A percentile compares a stretch with the other conserved stretches of the same genome.
phyloP scores from a whole-genome alignment of 345 rosid species.

The Reutealis trisperma region DNA sequence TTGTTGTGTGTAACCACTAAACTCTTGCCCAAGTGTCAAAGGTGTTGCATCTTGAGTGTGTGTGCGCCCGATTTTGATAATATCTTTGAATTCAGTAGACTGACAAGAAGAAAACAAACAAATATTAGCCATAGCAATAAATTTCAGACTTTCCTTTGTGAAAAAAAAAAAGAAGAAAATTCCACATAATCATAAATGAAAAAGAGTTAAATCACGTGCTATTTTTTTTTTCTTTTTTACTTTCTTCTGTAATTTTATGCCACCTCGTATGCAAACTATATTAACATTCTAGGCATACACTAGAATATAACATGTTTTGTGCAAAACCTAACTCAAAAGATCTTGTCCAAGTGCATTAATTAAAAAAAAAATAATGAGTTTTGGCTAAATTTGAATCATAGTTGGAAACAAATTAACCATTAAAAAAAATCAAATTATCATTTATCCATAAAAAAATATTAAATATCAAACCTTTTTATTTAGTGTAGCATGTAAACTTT shows the following conservation, averaged over 20 bases:
- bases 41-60: constrained; percentile 99
- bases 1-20: constrained; percentile 94
- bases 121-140: neutral
- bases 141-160: too few relatives aligned
- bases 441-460: neutral
- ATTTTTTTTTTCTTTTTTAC: too few relatives aligned
- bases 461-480: constrained; percentile 64
- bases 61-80: constrained; percentile 92
- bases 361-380: too few relatives aligned
- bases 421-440: neutral
- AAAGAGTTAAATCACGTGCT: too few relatives aligned
- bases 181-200: too few relatives aligned
- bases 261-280: neutral
- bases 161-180: too few relatives aligned
- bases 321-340: too few relatives aligned
- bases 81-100: constrained; percentile 81
- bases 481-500: constrained; percentile 64
- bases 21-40: constrained; percentile 95
- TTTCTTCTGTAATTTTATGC: neutral
- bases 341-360: neutral
- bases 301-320: neutral
- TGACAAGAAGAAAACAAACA: constrained; percentile 25
- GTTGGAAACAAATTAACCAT: too few relatives aligned
- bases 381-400: neutral
- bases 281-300: neutral